Base-by-base conservation (phyloP, 345 rosid species). In the Schrenkiella parvula region DNA sequence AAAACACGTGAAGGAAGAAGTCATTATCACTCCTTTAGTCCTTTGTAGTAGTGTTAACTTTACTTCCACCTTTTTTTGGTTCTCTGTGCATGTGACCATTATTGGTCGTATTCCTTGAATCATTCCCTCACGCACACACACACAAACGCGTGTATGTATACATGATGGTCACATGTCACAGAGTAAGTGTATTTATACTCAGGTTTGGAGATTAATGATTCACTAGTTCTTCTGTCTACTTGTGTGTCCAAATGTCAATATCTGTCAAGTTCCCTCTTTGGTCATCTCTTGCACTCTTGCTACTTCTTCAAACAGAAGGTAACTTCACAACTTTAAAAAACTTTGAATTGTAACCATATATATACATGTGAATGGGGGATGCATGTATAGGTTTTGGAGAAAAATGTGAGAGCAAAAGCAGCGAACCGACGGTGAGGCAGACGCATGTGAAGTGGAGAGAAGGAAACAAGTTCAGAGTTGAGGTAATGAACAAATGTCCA, bases 21-120 rank as follows among this genome's bases (percentile, higher is more conserved):
- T 68, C 69, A 0, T 68, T 48, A 5, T 56, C 53, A 41, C 68
- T 66, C 62, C 34, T 73, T 61, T 51, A 23, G 68, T 60, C 64
- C 64, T 68, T 42, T 68, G 56, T 44, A 17, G 56, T 44, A 17
- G 2, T 61, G 51, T 25, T 34, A 43, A 52, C 64, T 68, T 75
- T 75, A 25, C 28, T 26, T 43, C 34, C 19, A 18, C 70, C 26
- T 34, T 53, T 62, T 62, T 68, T 26, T 61, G 74, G 75, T 61
- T 75, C n/a, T 63, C 52, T 43, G 19, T 62, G 75, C 79, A 62
- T 74, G 78, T 74, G 78, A 74, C 62, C 44, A 66, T 34, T 68
- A 52, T 35, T 75, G 75, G 79, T 69, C 59, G 42, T 63, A 76
- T 46, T 53, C 72, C 54, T 57, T 74, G 62, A 66, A 73, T 15